These are phyloP conservation scores for Perilla frutescens DNA, from an alignment of 257 asterid species.

Conservation along the genomic window DNA sequence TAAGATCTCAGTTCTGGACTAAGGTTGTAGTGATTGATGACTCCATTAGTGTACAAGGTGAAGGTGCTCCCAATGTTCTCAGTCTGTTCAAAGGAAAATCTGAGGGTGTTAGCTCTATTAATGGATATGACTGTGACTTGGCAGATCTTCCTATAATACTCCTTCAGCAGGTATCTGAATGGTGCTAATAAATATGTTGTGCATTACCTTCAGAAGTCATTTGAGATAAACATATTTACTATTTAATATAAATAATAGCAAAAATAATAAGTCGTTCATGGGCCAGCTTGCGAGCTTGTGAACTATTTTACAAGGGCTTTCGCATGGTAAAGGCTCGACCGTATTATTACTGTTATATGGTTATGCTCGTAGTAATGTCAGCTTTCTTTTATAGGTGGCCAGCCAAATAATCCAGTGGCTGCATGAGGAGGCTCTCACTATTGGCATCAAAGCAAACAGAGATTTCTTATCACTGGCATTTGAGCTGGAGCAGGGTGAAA, in stretches of 20 bases:
- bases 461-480: conserved; percentile 85
- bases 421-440: conserved; percentile 78
- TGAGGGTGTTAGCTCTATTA: conserved; percentile 54
- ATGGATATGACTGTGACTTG: conserved; percentile 81
- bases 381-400: conserved; percentile 60
- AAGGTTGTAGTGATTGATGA: conserved; percentile 84
- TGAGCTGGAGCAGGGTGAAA: conserved; percentile 87
- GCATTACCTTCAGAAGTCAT: not conserved
- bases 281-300: not conserved
- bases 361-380: conserved; percentile 2
- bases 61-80: conserved; percentile 92
- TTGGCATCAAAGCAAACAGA: conserved; percentile 76
- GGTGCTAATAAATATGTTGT: not conserved
- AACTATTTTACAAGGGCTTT: not conserved
- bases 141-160: conserved; percentile 86
- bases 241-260: not conserved
- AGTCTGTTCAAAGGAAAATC: conserved; percentile 83
- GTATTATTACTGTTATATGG: not conserved
- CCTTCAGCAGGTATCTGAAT: conserved; percentile 77
- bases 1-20: conserved; percentile 77
- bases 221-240: not conserved
- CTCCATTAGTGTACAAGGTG: conserved; percentile 88
- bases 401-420: conserved; percentile 92
- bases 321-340: not conserved
- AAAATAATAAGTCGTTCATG: not conserved